Conservation (phyloP, 495 filamentous ascomycete genomes). For the Neurospora pannonica region DNA sequence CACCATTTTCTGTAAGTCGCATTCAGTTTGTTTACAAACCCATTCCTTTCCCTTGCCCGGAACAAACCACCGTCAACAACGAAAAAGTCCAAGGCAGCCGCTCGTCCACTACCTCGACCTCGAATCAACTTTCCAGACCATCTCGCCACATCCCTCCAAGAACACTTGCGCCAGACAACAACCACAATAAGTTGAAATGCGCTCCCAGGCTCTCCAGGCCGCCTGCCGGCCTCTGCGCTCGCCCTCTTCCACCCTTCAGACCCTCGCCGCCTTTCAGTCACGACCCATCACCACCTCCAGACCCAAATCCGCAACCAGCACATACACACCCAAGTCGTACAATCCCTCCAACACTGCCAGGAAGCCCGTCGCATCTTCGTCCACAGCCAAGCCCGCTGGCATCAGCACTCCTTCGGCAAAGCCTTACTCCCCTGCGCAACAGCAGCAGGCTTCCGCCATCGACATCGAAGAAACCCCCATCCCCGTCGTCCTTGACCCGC, state of each 20-base stretch:
- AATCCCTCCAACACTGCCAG: neutral
- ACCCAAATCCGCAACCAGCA: neutral
- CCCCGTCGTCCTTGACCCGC: constrained; percentile 12
- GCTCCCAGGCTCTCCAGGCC: constrained; percentile 16
- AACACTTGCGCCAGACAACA: neutral
- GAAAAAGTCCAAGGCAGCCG: neutral
- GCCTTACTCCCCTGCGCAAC: neutral
- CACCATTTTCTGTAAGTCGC: neutral
- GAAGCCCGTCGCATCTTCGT: neutral
- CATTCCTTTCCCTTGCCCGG: neutral
- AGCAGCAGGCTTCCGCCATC: neutral
- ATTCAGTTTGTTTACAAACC: neutral
- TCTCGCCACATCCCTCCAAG: neutral
- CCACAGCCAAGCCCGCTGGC: neutral
- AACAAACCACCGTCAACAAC: neutral
- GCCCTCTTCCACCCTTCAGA: constrained; percentile 5
- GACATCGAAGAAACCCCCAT: neutral
- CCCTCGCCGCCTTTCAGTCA: neutral
- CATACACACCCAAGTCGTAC: neutral
- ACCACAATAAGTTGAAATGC: constrained; percentile 9
- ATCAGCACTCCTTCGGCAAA: constrained; percentile 1
- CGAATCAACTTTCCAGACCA: neutral
- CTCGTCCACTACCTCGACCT: neutral
- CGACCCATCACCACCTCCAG: neutral
- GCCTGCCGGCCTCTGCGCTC: constrained; percentile 10